Percentiles rank a stretch among this genome's conserved stretches.
These are phyloP conservation scores for Trametes coccinea DNA, from an alignment of 768 basidiomycete species.

Conservation along the genomic window DNA sequence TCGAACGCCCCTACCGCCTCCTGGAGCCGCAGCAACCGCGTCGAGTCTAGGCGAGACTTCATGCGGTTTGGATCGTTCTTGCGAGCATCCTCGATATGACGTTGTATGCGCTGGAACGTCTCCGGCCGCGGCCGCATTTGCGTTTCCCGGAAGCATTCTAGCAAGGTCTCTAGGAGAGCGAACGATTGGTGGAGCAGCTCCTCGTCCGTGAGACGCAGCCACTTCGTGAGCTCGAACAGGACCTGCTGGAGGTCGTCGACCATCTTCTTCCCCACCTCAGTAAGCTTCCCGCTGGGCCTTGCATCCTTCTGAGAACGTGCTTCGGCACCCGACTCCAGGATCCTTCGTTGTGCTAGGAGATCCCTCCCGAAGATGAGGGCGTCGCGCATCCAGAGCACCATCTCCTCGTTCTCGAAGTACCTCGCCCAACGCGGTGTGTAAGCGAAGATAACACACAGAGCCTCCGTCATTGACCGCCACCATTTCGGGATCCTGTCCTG, in stretches of 20 bases:
- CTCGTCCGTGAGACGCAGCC: slow-evolving; percentile 91
- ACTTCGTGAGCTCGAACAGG: slow-evolving; percentile 74
- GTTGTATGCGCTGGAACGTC: slow-evolving; percentile 66
- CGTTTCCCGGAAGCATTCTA: slow-evolving; percentile 73
- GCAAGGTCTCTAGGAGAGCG: slow-evolving; percentile 73
- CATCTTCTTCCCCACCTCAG: slow-evolving; percentile 70
- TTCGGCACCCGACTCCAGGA: slow-evolving; percentile 71
- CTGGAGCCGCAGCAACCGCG: slow-evolving; percentile 65
- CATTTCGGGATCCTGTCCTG: slow-evolving; percentile 61
- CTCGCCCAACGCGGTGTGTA: slow-evolving; percentile 81
- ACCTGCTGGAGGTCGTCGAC: slow-evolving; percentile 75
- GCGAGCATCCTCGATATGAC: slow-evolving; percentile 60
- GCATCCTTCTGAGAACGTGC: slow-evolving; percentile 34
- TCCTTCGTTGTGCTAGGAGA: slow-evolving; percentile 76
- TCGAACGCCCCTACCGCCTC: slow-evolving; percentile 65
- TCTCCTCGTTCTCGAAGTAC: slow-evolving; percentile 76
- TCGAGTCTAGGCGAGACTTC: slow-evolving; percentile 56
- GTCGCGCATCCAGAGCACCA: slow-evolving; percentile 98
- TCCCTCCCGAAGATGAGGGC: slow-evolving; percentile 92
- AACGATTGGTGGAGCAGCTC: slow-evolving; percentile 91
- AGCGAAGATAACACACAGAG: slow-evolving; percentile 83
- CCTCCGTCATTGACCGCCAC: slow-evolving; percentile 81
- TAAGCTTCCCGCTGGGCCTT: slow-evolving; percentile 42
- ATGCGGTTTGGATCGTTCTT: slow-evolving; percentile 45
- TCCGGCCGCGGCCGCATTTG: slow-evolving; percentile 53